Conservation (phyloP, 1,284 basidiomycete species). For the Tilletia caries region DNA sequence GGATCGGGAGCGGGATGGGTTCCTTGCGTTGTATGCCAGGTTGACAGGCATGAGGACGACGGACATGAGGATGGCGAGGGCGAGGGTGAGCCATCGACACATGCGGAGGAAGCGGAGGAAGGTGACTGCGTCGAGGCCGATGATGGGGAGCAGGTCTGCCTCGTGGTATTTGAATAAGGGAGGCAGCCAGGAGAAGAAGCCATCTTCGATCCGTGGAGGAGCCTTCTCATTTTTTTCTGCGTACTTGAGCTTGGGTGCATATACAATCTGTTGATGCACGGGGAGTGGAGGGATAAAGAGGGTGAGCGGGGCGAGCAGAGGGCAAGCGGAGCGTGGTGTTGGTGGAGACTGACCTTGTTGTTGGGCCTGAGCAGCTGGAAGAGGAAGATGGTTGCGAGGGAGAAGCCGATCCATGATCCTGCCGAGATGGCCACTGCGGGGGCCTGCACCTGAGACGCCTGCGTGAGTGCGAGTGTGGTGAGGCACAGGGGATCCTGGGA, state of each 20-base stretch:
- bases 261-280: conserved; percentile 59
- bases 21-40: conserved; percentile 44
- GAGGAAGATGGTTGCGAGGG: conserved; percentile 28
- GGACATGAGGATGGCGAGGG: conserved; percentile 61
- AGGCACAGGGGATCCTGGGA: conserved; percentile 1
- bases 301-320: conserved; percentile 17
- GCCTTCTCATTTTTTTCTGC: conserved; percentile 70
- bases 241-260: conserved; percentile 79
- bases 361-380: conserved; percentile 47
- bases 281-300: conserved; percentile 41
- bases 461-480: conserved; percentile 5
- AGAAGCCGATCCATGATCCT: background rate
- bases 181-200: conserved; percentile 66
- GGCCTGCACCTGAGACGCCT: conserved; percentile 4
- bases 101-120: conserved; percentile 89
- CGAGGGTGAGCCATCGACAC: conserved; percentile 60
- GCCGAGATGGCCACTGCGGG: conserved; percentile 6
- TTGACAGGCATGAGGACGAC: conserved; percentile 78
- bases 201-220: conserved; percentile 67
- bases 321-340: background rate
- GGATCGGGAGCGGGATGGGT: conserved; percentile 15
- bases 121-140: conserved; percentile 83
- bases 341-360: conserved; percentile 26
- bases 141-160: conserved; percentile 78
- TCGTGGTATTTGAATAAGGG: conserved; percentile 81